Conservation (phyloP, 192 early-diverging fungal genomes). For the Umbelopsis isabellina region DNA sequence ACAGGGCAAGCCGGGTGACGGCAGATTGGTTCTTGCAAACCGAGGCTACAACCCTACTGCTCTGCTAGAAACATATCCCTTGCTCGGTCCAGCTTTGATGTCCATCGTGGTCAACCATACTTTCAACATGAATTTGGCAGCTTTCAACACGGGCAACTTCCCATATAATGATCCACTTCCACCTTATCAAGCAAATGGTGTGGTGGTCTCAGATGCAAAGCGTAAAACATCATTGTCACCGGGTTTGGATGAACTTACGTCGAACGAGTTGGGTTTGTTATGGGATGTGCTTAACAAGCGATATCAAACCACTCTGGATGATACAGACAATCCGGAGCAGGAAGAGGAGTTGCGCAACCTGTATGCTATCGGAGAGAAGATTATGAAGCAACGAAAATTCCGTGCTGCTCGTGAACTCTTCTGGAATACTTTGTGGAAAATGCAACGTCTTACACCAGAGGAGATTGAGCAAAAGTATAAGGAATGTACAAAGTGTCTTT, state of each 20-base stretch:
- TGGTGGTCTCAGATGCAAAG: not conserved
- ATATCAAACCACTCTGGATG: not conserved
- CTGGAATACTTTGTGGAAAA: conserved; percentile 4
- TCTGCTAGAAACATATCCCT: conserved; percentile 28
- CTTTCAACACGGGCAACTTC: conserved; percentile 10
- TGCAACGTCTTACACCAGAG: not conserved
- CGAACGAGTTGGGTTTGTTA: conserved; percentile 3
- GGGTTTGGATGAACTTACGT: not conserved
- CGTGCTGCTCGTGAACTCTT: not conserved
- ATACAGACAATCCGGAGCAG: not conserved
- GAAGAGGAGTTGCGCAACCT: not conserved
- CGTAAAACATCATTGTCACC: not conserved
- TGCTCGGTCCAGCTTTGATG: conserved; percentile 34
- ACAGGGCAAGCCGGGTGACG: not conserved
- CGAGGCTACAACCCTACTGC: not conserved
- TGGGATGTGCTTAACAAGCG: conserved; percentile 20
- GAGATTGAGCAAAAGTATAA: not conserved
- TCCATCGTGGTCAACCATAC: conserved; percentile 38
- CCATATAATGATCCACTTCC: conserved; percentile 16
- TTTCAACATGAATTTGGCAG: conserved; percentile 27
- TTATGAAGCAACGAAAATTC: conserved; percentile 3
- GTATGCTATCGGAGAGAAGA: not conserved
- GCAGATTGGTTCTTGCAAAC: not conserved
- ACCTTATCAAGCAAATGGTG: not conserved
- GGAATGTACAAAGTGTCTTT: not conserved